Evolutionary conservation across 2,329 filamentous ascomycete genomes (phyloP).

Genomic region (Colletotrichum lini): DNA sequence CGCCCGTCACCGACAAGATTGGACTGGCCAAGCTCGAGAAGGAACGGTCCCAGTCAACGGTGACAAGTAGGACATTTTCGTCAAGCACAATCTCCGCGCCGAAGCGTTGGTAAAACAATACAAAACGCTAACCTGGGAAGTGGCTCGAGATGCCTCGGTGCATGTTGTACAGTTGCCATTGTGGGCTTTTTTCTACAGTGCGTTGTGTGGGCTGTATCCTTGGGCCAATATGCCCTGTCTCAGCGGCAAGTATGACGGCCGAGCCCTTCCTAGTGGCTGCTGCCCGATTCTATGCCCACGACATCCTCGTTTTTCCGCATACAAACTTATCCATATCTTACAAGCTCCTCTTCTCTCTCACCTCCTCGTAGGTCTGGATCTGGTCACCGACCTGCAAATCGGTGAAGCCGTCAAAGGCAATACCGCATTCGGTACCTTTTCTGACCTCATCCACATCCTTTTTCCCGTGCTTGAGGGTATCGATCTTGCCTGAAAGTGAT

Average conservation of each 20-base stretch:
- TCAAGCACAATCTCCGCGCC: constrained; percentile 65
- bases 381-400: constrained; percentile 86
- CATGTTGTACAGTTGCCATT: constrained; percentile 18
- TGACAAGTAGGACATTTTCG: constrained; percentile 67
- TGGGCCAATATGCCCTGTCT: background rate
- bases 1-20: constrained; percentile 87
- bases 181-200: constrained; percentile 31
- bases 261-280: background rate
- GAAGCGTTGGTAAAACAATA: constrained; percentile 57
- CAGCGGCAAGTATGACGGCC: background rate
- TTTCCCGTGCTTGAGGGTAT: constrained; percentile 91
- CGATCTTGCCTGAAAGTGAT: constrained; percentile 75
- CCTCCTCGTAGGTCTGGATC: constrained; percentile 89
- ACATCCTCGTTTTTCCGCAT: constrained; percentile 1
- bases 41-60: constrained; percentile 64
- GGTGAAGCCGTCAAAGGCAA: constrained; percentile 85
- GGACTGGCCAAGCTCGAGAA: constrained; percentile 74
- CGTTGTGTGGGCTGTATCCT: constrained; percentile 7
- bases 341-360: constrained; percentile 76
- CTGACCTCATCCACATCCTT: constrained; percentile 91
- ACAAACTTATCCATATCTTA: constrained; percentile 50
- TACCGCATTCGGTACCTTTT: constrained; percentile 94
- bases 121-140: background rate
- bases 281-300: background rate
- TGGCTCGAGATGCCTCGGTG: background rate